phyloP scores from a whole-genome alignment of 2,329 filamentous ascomycete genomes.

The Aspergillus oerlinghausenensis region DNA sequence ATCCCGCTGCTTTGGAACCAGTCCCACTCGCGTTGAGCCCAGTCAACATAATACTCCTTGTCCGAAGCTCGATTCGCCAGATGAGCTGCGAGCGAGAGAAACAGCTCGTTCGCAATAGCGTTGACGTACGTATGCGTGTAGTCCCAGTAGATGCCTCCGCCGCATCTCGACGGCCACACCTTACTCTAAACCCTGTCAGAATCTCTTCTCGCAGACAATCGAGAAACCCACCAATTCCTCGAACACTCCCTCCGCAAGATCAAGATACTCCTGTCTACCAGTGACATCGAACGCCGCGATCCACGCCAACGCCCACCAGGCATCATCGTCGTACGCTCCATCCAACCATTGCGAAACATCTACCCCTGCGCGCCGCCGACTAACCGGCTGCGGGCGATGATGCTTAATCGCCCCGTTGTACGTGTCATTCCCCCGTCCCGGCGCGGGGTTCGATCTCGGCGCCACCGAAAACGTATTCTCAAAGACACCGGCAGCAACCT shows the following conservation, averaged over 20 bases:
- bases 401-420: background rate
- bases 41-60: conserved; percentile 39
- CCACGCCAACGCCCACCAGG: conserved; percentile 53
- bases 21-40: conserved; percentile 46
- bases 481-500: conserved; percentile 38
- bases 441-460: conserved; percentile 16
- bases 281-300: conserved; percentile 53
- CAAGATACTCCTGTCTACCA: conserved; percentile 40
- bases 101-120: conserved; percentile 56
- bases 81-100: conserved; percentile 51
- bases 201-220: background rate
- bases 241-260: conserved; percentile 48
- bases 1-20: conserved; percentile 50
- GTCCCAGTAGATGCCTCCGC: conserved; percentile 48
- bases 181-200: conserved; percentile 21
- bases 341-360: conserved; percentile 25
- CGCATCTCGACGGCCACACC: conserved; percentile 41
- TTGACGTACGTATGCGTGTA: conserved; percentile 44
- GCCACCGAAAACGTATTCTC: conserved; percentile 38
- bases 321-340: conserved; percentile 49
- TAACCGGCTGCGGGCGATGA: background rate
- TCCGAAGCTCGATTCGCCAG: conserved; percentile 48
- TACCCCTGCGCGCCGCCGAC: background rate
- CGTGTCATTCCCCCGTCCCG: conserved; percentile 12
- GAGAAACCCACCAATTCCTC: conserved; percentile 33